Conservation (phyloP, 768 basidiomycete genomes). For the Suillus lakei region DNA sequence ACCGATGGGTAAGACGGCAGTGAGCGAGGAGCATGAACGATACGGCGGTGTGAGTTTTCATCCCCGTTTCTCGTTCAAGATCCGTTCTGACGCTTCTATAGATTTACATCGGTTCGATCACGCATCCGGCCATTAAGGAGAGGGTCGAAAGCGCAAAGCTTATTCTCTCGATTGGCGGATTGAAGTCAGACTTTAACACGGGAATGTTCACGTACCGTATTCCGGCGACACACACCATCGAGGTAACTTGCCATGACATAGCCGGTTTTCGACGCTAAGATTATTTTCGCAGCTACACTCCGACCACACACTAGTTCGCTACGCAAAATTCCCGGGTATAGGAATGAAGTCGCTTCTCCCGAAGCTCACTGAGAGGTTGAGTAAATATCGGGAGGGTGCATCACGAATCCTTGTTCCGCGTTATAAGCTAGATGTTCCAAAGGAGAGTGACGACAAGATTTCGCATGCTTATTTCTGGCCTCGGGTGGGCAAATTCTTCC, state of each 20-base stretch:
- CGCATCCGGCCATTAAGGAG: conserved; percentile 66
- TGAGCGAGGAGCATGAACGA: conserved; percentile 71
- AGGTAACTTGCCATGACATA: conserved; percentile 46
- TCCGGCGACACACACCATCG: conserved; percentile 60
- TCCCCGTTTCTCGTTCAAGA: not conserved
- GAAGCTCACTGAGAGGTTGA: conserved; percentile 62
- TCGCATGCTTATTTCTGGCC: conserved; percentile 89
- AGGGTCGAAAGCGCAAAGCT: conserved; percentile 77
- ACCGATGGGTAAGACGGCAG: conserved; percentile 81
- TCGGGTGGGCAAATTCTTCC: conserved; percentile 73
- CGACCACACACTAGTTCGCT: conserved; percentile 66
- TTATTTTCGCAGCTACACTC: conserved; percentile 67
- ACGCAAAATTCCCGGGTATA: conserved; percentile 63
- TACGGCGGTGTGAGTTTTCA: conserved; percentile 74
- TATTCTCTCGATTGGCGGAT: conserved; percentile 70
- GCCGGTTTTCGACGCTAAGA: not conserved
- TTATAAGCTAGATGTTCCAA: conserved; percentile 46
- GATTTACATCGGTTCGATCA: conserved; percentile 80
- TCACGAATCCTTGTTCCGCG: conserved; percentile 51
- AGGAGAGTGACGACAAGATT: conserved; percentile 58
- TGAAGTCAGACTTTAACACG: conserved; percentile 86
- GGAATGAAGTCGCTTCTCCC: conserved; percentile 83
- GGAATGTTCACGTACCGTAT: conserved; percentile 85
- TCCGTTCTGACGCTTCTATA: conserved; percentile 29
- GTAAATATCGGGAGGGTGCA: conserved; percentile 44